Evolutionary conservation across 495 filamentous ascomycete species (phyloP).

Genomic region (Hyphodiscus hymeniophilus): DNA sequence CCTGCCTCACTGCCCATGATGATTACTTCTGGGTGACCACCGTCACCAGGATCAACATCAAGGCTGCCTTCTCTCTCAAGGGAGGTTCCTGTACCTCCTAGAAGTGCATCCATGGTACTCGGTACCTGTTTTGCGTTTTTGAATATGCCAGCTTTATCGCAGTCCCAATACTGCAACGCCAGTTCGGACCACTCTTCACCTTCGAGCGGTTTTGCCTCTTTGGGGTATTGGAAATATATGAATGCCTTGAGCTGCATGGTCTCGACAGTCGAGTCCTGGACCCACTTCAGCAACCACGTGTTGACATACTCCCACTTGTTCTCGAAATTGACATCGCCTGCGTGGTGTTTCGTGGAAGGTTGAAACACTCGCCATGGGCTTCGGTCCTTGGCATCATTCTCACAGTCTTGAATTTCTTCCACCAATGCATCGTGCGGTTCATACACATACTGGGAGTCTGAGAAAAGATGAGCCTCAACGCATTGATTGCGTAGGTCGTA

Average conservation of each 20-base stretch:
- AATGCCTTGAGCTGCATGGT: slow-evolving; percentile 3
- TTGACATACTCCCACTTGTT: slow-evolving; percentile 20
- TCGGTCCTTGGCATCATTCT: slow-evolving; percentile 13
- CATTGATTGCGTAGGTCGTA: slow-evolving; percentile 15
- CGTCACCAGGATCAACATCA: background rate
- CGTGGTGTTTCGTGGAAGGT: too few relatives aligned
- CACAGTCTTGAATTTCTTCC: slow-evolving; percentile 14
- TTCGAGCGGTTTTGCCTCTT: background rate
- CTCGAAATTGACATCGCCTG: slow-evolving; percentile 3
- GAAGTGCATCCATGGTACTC: slow-evolving; percentile 12
- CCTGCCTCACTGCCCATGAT: slow-evolving; percentile 1
- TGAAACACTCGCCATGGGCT: too few relatives aligned
- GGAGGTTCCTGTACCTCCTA: slow-evolving; percentile 9
- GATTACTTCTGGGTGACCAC: background rate
- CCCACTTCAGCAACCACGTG: slow-evolving; percentile 17
- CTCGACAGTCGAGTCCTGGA: slow-evolving; percentile 17
- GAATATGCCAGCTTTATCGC: slow-evolving; percentile 12
- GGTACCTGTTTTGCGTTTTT: slow-evolving; percentile 2
- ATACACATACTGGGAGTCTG: slow-evolving; percentile 12
- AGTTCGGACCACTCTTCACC: slow-evolving; percentile 17
- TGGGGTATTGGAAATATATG: slow-evolving; percentile 11
- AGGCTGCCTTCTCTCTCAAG: background rate
- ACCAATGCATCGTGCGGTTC: slow-evolving; percentile 9
- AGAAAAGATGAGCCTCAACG: slow-evolving; percentile 11
- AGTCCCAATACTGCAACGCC: slow-evolving; percentile 14